These are phyloP conservation scores for Protomyces pachydermus DNA, from an alignment of 1,139 yeast genomes.

Conservation along the genomic window DNA sequence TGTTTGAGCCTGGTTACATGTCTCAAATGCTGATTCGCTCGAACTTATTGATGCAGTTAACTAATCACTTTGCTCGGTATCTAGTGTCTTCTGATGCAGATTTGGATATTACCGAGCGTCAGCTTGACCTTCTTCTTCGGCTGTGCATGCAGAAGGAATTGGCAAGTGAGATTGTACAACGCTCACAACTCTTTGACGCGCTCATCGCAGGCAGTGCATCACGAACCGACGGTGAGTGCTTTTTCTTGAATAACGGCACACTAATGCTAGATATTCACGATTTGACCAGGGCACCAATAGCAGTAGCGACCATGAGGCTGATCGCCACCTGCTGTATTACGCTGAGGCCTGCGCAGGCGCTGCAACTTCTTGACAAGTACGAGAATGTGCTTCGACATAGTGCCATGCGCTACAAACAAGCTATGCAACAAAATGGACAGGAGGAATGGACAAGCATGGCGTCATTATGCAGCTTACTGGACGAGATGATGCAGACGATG, in stretches of 20 bases:
- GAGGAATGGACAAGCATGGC: not conserved
- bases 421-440: not conserved
- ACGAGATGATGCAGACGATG: not conserved
- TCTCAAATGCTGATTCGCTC: not conserved
- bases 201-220: not conserved
- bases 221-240: not conserved
- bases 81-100: not conserved
- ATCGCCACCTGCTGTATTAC: not conserved
- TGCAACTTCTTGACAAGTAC: not conserved
- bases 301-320: not conserved
- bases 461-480: not conserved
- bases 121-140: slow-evolving; percentile 8
- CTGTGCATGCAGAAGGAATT: slow-evolving; percentile 12
- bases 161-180: slow-evolving; percentile 2
- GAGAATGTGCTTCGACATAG: not conserved
- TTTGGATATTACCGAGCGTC: slow-evolving; percentile 3
- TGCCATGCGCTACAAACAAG: not conserved
- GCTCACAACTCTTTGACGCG: not conserved
- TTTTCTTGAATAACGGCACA: not conserved
- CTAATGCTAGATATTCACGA: not conserved
- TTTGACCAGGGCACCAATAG: not conserved
- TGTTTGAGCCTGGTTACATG: not conserved
- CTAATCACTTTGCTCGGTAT: slow-evolving; percentile 3
- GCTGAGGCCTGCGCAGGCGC: not conserved
- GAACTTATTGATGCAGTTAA: slow-evolving; percentile 1